Conservation (phyloP, 2,329 filamentous ascomycete species). For the Aureobasidium mangrovei region DNA sequence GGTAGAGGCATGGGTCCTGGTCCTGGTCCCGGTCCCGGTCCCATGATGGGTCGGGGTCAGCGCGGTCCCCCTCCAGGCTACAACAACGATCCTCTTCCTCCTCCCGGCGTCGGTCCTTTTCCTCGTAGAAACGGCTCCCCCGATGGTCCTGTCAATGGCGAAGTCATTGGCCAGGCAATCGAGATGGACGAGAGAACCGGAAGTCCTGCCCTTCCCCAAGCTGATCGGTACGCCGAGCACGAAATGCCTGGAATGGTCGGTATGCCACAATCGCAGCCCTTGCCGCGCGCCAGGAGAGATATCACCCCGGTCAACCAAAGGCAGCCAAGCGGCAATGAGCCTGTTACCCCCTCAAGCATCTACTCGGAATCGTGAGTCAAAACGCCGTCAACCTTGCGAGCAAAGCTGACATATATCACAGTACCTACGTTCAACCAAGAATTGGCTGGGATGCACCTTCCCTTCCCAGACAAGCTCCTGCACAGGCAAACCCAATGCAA, state of each 20-base stretch:
- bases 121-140: constrained; percentile 15
- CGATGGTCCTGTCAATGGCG: not conserved
- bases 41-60: constrained; percentile 35
- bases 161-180: constrained; percentile 54
- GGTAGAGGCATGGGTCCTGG: constrained; percentile 29
- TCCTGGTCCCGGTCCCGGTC: constrained; percentile 19
- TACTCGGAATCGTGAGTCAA: constrained; percentile 64
- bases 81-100: constrained; percentile 26
- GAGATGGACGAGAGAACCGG: constrained; percentile 72
- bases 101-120: constrained; percentile 15
- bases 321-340: constrained; percentile 57
- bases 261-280: constrained; percentile 49
- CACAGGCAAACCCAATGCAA: constrained; percentile 16
- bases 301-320: constrained; percentile 53
- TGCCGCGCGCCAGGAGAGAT: constrained; percentile 3
- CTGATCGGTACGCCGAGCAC: constrained; percentile 43
- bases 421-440: constrained; percentile 40
- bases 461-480: constrained; percentile 14
- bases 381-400: not conserved
- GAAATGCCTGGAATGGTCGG: constrained; percentile 68
- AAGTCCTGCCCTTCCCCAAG: constrained; percentile 31
- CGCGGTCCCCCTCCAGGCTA: constrained; percentile 32
- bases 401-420: constrained; percentile 16
- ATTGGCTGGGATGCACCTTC: constrained; percentile 30
- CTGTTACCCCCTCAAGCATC: constrained; percentile 58